Base-by-base conservation (phyloP, 352 stramenopile genomes). In the Phytophthora cryptogea region DNA sequence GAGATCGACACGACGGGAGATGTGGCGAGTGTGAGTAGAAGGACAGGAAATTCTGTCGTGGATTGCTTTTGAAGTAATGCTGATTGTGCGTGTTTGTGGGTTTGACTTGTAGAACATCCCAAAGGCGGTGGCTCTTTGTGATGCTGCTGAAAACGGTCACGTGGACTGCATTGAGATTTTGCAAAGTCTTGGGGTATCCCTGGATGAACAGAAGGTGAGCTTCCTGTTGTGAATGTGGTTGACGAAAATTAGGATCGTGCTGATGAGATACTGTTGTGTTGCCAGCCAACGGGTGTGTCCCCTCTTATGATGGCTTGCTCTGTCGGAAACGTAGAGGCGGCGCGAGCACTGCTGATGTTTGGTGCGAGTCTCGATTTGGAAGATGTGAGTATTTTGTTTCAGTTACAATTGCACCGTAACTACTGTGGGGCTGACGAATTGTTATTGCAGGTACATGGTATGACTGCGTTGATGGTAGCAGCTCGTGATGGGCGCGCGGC, bases 261-360 rank as follows among this genome's bases (percentile, higher is more conserved):
- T 68, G 33, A 65, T 27, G 5, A 55, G 3, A 51, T 50, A 46
- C 23, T 39, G 11, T 59, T 26, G 23, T 52, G 10, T 44, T 58
- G 17, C 55, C 23, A 95, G 83, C 86, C 86, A 2, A 95, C 85
- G 6, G 86, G 86, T 6, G 90, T 85, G 20, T 87, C 82, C 2
- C 75, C 86, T 10, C 62, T 95, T 7, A 95, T 95, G 86, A 87
- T 92, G 62, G 86, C 86, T 47, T 91, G 83, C 44, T 93, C 86
- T 3, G 83, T 90, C 1, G 86, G 83, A n/a, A 95, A 95, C 59
- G 76, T 95, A n/a, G 83, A 95, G 59, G 86, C 77, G 0, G 81
- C 82, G 10, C 76, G 86, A 0, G 86, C 86, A 3, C 62, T 95
- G 59, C 59, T 95, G 14, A 93, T 93, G 83, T 95, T 90, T 74